Conservation (phyloP, 2,329 filamentous ascomycete species). For the Pseudogymnoascus sp. region DNA sequence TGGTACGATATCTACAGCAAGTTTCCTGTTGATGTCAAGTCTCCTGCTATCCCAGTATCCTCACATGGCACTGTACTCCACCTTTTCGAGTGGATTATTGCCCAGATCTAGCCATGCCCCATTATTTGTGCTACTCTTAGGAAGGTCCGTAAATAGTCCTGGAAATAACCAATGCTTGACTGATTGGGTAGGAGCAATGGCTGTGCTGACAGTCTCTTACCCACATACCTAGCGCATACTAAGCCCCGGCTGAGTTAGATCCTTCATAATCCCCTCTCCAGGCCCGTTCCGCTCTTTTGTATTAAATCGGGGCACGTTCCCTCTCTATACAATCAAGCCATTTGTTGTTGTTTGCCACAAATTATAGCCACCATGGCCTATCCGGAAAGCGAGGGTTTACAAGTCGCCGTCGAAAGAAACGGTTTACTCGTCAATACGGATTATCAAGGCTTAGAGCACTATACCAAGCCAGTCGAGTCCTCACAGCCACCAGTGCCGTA, state of each 20-base stretch:
- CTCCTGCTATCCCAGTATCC: not conserved
- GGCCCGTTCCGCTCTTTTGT: not conserved
- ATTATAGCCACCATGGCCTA: not conserved
- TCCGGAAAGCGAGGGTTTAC: not conserved
- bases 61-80: not conserved
- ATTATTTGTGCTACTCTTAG: not conserved
- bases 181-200: conserved; percentile 51
- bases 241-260: not conserved
- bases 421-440: not conserved
- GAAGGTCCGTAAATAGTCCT: not conserved
- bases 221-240: conserved; percentile 22
- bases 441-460: not conserved
- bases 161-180: conserved; percentile 31
- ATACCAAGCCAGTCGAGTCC: not conserved
- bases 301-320: not conserved
- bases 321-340: not conserved
- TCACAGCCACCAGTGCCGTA: not conserved
- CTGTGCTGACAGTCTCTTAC: conserved; percentile 36
- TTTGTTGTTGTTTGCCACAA: not conserved
- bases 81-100: not conserved
- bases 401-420: not conserved
- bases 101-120: not conserved
- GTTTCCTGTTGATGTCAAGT: not conserved
- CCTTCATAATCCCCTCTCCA: not conserved
- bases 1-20: not conserved